A percentile compares a stretch with the other conserved stretches of the same genome.
These are phyloP conservation scores for Ganoderma lucidum DNA, from an alignment of 1,284 basidiomycete species.

Conservation along the genomic window DNA sequence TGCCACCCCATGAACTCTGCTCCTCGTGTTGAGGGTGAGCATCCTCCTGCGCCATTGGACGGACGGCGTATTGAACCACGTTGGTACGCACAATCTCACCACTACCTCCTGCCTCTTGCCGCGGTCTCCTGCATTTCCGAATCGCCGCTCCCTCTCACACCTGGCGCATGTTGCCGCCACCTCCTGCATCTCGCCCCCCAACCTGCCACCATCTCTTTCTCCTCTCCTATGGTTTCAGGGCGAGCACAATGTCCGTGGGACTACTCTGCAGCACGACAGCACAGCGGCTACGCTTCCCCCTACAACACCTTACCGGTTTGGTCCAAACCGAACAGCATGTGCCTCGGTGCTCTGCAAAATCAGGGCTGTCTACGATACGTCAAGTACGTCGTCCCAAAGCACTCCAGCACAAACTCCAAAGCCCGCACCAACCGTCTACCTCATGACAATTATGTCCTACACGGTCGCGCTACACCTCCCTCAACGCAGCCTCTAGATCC, in stretches of 20 bases:
- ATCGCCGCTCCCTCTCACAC: background rate
- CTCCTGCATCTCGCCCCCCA: background rate
- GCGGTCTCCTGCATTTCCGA: no score
- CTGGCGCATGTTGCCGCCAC: background rate
- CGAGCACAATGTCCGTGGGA: background rate
- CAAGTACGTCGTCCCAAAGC: background rate
- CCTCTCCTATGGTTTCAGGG: background rate
- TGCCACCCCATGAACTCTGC: background rate
- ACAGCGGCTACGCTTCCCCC: background rate
- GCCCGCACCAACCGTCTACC: background rate
- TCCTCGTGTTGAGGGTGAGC: background rate
- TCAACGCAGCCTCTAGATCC: background rate
- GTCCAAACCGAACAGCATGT: background rate
- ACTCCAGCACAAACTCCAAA: background rate
- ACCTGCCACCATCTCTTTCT: background rate
- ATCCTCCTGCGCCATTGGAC: background rate
- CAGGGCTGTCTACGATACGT: background rate
- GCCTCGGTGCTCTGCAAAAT: background rate
- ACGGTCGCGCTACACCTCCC: background rate
- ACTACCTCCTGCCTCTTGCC: background rate
- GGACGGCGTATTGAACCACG: background rate
- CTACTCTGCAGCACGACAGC: background rate
- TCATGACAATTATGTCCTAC: background rate
- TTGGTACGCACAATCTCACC: background rate
- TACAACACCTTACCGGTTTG: background rate